Conservation (phyloP, 2,329 filamentous ascomycete genomes). For the Hypoxylon sp. region DNA sequence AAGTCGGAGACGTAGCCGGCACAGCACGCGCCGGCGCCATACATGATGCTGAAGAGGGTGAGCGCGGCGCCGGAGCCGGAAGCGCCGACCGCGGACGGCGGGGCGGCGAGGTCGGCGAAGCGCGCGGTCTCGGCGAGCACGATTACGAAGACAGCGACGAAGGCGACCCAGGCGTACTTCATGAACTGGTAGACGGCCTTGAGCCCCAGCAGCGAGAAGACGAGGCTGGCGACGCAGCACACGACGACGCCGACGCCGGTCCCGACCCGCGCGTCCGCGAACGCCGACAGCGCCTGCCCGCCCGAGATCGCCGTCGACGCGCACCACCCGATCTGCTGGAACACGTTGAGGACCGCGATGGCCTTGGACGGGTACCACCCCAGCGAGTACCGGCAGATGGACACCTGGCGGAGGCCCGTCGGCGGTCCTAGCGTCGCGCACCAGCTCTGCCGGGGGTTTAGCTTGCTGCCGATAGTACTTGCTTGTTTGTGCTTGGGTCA, state of each 20-base stretch:
- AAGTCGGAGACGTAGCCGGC: constrained; percentile 54
- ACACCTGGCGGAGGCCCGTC: constrained; percentile 59
- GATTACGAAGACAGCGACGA: constrained; percentile 57
- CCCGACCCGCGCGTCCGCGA: constrained; percentile 53
- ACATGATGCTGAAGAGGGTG: constrained; percentile 54
- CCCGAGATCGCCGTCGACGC: constrained; percentile 60
- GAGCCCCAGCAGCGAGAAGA: constrained; percentile 61
- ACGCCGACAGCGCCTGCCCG: constrained; percentile 57
- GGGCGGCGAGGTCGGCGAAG: constrained; percentile 50
- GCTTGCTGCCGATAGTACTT: not conserved
- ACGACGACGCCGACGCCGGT: constrained; percentile 61
- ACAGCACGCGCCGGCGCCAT: constrained; percentile 57
- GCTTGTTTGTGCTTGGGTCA: too few relatives aligned
- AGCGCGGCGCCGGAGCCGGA: constrained; percentile 51
- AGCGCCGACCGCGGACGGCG: constrained; percentile 46
- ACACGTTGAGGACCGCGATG: constrained; percentile 58
- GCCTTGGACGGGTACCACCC: constrained; percentile 61
- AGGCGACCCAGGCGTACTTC: constrained; percentile 56
- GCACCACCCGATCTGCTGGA: constrained; percentile 59
- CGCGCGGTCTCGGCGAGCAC: constrained; percentile 55
- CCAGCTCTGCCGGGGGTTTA: constrained; percentile 44
- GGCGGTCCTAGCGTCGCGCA: constrained; percentile 60
- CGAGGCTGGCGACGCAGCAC: constrained; percentile 56
- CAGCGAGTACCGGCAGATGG: constrained; percentile 57
- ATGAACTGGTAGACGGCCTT: constrained; percentile 57